These are phyloP conservation scores for Neurospora terricola DNA, from an alignment of 495 filamentous ascomycete species.

Conservation along the genomic window DNA sequence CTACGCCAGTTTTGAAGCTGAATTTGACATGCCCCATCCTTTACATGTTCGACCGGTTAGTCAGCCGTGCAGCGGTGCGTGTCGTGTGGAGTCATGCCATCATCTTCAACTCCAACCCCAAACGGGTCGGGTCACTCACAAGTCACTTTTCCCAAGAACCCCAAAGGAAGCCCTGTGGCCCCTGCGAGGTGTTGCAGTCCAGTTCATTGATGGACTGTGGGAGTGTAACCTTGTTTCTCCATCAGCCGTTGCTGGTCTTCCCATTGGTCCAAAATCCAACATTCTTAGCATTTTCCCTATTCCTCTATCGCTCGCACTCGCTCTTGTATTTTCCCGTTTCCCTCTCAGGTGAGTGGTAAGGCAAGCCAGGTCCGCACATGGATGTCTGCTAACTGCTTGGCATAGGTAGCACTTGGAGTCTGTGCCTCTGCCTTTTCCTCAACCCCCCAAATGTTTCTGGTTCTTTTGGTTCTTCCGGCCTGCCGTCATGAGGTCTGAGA, in stretches of 20 bases:
- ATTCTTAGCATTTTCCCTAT: background rate
- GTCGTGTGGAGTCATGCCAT: background rate
- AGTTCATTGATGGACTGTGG: background rate
- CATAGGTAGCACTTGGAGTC: background rate
- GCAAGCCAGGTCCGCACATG: background rate
- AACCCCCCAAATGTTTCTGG: background rate
- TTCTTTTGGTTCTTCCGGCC: slow-evolving; percentile 5
- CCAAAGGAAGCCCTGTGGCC: background rate
- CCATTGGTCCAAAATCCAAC: background rate
- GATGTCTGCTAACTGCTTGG: background rate
- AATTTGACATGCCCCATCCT: background rate
- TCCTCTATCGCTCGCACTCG: background rate
- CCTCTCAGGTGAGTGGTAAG: background rate
- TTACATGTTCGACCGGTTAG: background rate
- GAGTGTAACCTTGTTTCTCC: background rate
- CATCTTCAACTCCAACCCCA: background rate
- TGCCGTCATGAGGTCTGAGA: background rate
- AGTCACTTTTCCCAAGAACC: background rate
- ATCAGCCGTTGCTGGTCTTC: background rate
- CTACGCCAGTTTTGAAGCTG: background rate
- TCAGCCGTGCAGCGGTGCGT: background rate
- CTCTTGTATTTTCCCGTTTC: background rate
- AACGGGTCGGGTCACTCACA: background rate
- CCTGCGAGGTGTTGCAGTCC: background rate
- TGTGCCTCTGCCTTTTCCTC: background rate